Base-by-base conservation (phyloP, 2,329 filamentous ascomycete species). In the Rutstroemia sp. region DNA sequence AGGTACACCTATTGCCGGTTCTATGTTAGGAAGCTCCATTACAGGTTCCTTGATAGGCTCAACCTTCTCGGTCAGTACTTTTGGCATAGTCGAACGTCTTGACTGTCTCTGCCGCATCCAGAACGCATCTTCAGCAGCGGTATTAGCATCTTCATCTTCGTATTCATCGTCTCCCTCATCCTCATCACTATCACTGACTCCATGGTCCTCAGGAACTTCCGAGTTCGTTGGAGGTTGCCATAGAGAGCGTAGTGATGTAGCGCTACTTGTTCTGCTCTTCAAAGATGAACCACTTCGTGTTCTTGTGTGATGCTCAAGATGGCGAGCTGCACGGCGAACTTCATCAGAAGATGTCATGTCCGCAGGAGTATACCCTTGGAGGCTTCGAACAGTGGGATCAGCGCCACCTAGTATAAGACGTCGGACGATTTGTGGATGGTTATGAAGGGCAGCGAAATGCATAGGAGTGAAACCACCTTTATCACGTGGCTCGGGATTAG, bases 401-500 rank as follows among this genome's bases (percentile, higher is more conserved):
- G 88, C 88, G 41, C 88, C 87, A 42, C 82, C 80, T 23, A 87
- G 76, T 62, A 92, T 83, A 57, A 95, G 78, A 14, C 87, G 82
- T 58, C 86, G 80, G 14, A 92, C 85, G 62, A 94, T 90, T 67
- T 90, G 85, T 10, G 82, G 75, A 66, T 91, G 85, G 60, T 86
- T 82, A 70, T 88, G 86, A 66, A 95, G 79, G 25, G 87, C 85
- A 19, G 90, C 90, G 67, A 92, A 81, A 70, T 95, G 89, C 74
- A 95, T 79, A 14, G 90, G 84, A 4, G 88, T 90, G 71, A 90
- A 92, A 21, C 90, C 90, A 50, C 87, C 86, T 60, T 84, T 86
- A 68, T 95, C 90, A 55, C 83, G 80, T 39, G 84, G 75, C 65
- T 92, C 85, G 1, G 86, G 83, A 66, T 87, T 86, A 19, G 88